Evolutionary conservation across 2,329 filamentous ascomycete genomes (phyloP).

Genomic region (Penicillium carneum): DNA sequence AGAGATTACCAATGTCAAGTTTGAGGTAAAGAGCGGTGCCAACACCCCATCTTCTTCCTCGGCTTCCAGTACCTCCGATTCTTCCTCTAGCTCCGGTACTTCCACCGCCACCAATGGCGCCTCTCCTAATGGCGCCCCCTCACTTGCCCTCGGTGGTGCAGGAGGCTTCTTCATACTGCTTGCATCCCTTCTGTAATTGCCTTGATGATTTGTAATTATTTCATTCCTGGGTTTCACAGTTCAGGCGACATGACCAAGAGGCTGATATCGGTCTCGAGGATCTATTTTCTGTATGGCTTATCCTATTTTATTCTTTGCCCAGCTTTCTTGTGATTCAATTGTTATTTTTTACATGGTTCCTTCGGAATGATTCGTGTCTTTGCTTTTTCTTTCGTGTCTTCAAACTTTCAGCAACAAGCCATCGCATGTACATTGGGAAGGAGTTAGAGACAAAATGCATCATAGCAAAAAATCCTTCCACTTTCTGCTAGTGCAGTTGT

Average conservation of each 20-base stretch:
- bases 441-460: slow-evolving; percentile 4
- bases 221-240: neutral
- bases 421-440: neutral
- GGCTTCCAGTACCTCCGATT: neutral
- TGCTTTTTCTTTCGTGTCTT: neutral
- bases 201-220: slow-evolving; percentile 3
- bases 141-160: slow-evolving; percentile 36
- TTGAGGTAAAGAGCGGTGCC: slow-evolving; percentile 61
- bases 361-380: slow-evolving; percentile 15
- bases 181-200: slow-evolving; percentile 38
- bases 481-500: neutral
- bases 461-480: neutral
- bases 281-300: neutral
- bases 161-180: slow-evolving; percentile 41
- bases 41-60: slow-evolving; percentile 57
- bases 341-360: slow-evolving; percentile 21
- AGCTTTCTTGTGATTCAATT: slow-evolving; percentile 20
- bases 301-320: neutral
- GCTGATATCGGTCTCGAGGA: neutral
- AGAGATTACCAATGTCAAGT: slow-evolving; percentile 68
- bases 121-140: slow-evolving; percentile 33
- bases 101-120: slow-evolving; percentile 28
- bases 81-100: slow-evolving; percentile 7
- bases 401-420: neutral
- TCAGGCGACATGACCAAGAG: neutral